Evolutionary conservation across 768 basidiomycete genomes (phyloP).

Genomic region (Omphalotus guepiniiformis): DNA sequence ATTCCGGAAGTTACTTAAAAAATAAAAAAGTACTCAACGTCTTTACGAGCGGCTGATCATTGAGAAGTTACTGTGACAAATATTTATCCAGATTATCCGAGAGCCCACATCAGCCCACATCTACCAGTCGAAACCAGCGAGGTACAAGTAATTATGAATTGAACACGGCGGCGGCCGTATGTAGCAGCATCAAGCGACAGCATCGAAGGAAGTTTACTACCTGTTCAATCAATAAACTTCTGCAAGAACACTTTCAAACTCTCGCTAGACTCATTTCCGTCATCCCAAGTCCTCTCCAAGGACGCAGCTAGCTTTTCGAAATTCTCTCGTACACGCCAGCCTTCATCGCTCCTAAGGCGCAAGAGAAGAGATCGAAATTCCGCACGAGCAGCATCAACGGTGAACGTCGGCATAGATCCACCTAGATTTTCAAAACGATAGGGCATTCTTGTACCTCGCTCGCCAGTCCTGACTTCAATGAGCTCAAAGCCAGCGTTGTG

Average conservation of each 20-base stretch:
- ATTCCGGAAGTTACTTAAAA: no score
- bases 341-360: constrained; percentile 4
- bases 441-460: neutral
- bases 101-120: no score
- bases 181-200: no score
- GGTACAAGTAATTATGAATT: no score
- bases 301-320: neutral
- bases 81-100: no score
- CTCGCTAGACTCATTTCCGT: neutral
- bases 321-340: neutral
- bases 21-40: no score
- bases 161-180: no score
- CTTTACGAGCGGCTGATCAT: no score
- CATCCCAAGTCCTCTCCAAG: constrained; percentile 1
- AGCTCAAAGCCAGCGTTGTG: constrained; percentile 7
- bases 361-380: neutral
- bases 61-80: no score
- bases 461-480: constrained; percentile 4
- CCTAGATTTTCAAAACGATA: neutral
- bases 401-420: constrained; percentile 1
- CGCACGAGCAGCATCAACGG: neutral
- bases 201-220: no score
- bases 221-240: neutral
- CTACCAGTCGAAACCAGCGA: no score
- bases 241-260: neutral